Evolutionary conservation across 108 stramenopile genomes (phyloP).

Genomic region (Fistulifera solaris): DNA sequence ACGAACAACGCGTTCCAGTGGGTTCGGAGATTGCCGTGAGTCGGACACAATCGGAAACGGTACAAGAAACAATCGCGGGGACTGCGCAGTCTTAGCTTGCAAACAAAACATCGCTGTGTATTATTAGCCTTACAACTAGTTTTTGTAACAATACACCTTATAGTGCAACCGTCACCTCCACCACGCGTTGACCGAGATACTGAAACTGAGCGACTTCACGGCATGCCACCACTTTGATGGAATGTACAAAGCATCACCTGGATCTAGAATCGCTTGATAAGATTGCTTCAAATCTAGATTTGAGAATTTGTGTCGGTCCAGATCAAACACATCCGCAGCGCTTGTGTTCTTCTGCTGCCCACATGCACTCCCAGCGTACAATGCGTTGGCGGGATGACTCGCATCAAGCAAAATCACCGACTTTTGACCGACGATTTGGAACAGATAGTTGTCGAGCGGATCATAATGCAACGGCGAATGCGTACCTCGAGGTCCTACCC

Average conservation of each 20-base stretch:
- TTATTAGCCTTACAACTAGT: no score
- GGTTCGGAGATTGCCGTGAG: conserved; percentile 10
- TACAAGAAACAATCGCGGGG: no score
- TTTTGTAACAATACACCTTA: no score
- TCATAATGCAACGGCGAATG: conserved; percentile 72
- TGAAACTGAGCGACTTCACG: conserved; percentile 46
- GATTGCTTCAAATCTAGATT: conserved; percentile 29
- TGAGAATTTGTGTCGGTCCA: conserved; percentile 31
- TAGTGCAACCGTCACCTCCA: conserved; percentile 51
- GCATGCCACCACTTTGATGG: conserved; percentile 77
- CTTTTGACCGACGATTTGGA: conserved; percentile 67
- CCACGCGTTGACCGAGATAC: conserved; percentile 67
- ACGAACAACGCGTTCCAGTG: conserved; percentile 4
- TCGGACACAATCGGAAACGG: no score
- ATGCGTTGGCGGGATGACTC: conserved; percentile 19
- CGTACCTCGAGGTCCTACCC: conserved; percentile 64
- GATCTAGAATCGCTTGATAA: conserved; percentile 34
- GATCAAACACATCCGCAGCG: conserved; percentile 23
- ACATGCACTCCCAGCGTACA: conserved; percentile 36
- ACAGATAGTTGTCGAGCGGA: conserved; percentile 70
- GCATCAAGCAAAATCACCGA: conserved; percentile 42
- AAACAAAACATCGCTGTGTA: no score
- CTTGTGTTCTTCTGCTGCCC: conserved; percentile 74
- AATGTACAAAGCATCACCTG: conserved; percentile 65
- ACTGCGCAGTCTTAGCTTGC: no score